Base-by-base conservation (phyloP, 2,329 filamentous ascomycete genomes). In the Colletotrichum limetticola region DNA sequence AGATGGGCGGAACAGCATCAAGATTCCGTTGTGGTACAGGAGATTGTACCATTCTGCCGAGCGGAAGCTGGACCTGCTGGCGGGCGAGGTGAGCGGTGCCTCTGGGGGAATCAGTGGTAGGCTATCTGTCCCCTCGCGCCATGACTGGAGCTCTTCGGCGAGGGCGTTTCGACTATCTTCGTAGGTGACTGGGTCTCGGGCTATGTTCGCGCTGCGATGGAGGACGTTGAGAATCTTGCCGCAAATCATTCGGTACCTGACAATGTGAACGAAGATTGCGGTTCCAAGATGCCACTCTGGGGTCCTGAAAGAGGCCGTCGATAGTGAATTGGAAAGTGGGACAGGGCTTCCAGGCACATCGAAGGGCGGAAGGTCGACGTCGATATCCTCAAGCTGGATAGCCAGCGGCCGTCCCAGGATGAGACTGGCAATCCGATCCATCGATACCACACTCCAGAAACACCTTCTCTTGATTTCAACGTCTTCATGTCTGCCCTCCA, bases 1-100 rank as follows among this genome's bases (percentile, higher is more conserved):
- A 4, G 82, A 84, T 0, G 85, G 85, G 0, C 85, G 79, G 61
- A 82, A 86, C 0, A 86, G 78, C 78, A 86, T 83, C 1, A 86
- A 74, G 14, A 84, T 79, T 0, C 80, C 83, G 53, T 86, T 86
- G 46, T 85, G 81, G 37, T 85, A 85, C 0, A 86, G 67, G 5
- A 86, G 75, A 1, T 82, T 80, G 74, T 85, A 86, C 85, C 85
- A 86, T 19, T 83, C 82, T 2, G 78, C 79, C 0, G 82, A 83
- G 0, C 81, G 77, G 26, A 84, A 85, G 62, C 84, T 85, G 0
- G 84, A 85, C 0, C 80, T 76, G 4, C 79, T 78, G 2, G 76
- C 72, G 0, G 75, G 74, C 2, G 76, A 72, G 22, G 68, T 46
- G 14, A 46, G 69, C 52, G 56, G 74, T 26, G 63, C 72, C 32